Percentiles rank a stretch among this genome's conserved stretches.
Evolutionary conservation across 306 rosid genomes (phyloP).

Genomic region (Rosa rugosa): DNA sequence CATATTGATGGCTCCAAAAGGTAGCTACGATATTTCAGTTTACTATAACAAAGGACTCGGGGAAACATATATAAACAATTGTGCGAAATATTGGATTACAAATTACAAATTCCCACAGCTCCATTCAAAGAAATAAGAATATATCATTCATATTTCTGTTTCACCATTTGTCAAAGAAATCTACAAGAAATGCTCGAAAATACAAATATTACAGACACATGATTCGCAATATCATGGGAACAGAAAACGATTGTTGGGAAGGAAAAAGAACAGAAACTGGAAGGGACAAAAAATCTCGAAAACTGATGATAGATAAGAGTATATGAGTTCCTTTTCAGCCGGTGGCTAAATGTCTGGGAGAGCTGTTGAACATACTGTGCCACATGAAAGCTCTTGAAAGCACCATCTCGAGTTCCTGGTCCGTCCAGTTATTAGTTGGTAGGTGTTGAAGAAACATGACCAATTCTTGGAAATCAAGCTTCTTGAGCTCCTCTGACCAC

Average conservation of each 20-base stretch:
- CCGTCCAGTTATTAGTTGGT: slow-evolving; percentile 87
- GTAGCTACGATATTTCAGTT: not conserved
- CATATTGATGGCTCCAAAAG: not conserved
- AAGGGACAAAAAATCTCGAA: not conserved
- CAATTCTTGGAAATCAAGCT: slow-evolving; percentile 94
- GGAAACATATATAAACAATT: not conserved
- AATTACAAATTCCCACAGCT: not conserved
- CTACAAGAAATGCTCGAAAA: slow-evolving; percentile 25
- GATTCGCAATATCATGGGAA: slow-evolving; percentile 31
- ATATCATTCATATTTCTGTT: not conserved
- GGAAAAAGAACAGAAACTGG: not conserved
- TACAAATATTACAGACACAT: slow-evolving; percentile 42
- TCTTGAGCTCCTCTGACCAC: slow-evolving; percentile 92
- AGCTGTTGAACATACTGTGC: slow-evolving; percentile 97
- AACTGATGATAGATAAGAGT: slow-evolving; percentile 23
- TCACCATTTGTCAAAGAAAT: slow-evolving; percentile 10
- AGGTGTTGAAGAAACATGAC: slow-evolving; percentile 99
- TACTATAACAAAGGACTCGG: not conserved
- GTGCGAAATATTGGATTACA: not conserved
- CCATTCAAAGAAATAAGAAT: slow-evolving; percentile 4
- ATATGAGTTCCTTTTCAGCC: slow-evolving; percentile 39
- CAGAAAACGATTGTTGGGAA: slow-evolving; percentile 1
- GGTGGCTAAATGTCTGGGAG: slow-evolving; percentile 89
- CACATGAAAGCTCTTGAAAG: slow-evolving; percentile 98
- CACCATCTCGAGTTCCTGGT: slow-evolving; percentile 96